Base-by-base conservation (phyloP, 768 basidiomycete genomes). In the Rickenella mellea region DNA sequence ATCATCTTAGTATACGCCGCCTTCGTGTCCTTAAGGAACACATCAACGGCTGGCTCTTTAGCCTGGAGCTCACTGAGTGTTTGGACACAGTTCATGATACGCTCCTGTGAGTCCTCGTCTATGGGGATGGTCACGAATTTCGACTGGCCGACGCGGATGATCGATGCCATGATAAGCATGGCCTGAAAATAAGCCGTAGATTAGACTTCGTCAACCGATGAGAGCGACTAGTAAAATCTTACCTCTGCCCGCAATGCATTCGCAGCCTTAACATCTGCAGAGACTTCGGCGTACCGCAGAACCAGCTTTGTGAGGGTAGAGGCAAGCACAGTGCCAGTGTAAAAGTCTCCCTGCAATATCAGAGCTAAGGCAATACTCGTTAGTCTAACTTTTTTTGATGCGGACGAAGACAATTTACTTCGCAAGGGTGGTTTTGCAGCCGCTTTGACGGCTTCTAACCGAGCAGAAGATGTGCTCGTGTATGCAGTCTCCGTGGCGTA, bases 101-200 rank as follows among this genome's bases (percentile, higher is more conserved):
- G 81, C 62, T 99, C 96, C 51, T 79, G 84, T 5, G 91, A 93
- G 60, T 99, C 96, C 59, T 99, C 96, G 66, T 99, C 96, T 50
- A 99, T 99, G n/a, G 88, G 85, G 1, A 81, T 83, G 0, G 87
- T 79, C 32, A 84, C 86, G 51, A 94, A 93, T 57, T 93, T 94
- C 41, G 91, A 93, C 64, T 98, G 94, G 27, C 96, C 96, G 42
- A 97, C 89, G 37, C 96, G 90, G 56, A 98, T 87, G 57, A 92
- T 72, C 7, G 92, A 96, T 1, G 92, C 83, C 96, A 99, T 97
- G 58, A 98, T 90, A 41, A 99, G 73, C 88, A 99, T 97, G 5
- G 88, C 80, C 84, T 88, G 52, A 12, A 47, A 22, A 29, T 15
- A 12, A 6, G 19, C 9, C 36, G 40, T 14, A 17, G 31, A 22